Percentiles rank a stretch among this genome's conserved stretches.
These are phyloP conservation scores for Arachis hypogaea DNA, from an alignment of 306 rosid genomes.

Conservation along the genomic window DNA sequence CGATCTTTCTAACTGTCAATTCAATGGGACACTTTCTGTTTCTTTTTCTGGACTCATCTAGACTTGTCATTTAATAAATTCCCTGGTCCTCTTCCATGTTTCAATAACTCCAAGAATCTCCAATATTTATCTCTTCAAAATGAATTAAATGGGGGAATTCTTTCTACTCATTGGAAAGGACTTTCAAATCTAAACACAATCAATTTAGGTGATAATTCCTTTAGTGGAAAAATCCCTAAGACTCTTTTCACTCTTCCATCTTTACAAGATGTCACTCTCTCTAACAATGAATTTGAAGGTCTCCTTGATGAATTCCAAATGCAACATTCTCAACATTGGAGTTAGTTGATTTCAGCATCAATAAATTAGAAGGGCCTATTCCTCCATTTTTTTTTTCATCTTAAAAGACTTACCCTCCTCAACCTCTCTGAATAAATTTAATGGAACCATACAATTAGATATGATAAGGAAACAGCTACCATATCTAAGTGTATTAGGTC, in stretches of 20 bases:
- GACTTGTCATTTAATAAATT: constrained; percentile 45
- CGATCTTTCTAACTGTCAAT: constrained; percentile 38
- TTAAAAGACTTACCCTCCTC: constrained; percentile 30
- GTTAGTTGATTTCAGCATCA: constrained; percentile 48
- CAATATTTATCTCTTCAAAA: constrained; percentile 29
- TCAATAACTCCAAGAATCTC: constrained; percentile 37
- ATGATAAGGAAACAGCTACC: background rate
- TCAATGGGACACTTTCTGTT: constrained; percentile 40
- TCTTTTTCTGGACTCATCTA: constrained; percentile 40
- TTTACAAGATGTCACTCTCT: constrained; percentile 20
- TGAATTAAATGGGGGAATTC: constrained; percentile 25
- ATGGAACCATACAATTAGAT: constrained; percentile 39
- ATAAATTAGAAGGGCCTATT: constrained; percentile 51
- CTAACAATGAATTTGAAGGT: constrained; percentile 37
- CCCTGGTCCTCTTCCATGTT: constrained; percentile 49
- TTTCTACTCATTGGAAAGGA: constrained; percentile 26
- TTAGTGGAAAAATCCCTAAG: constrained; percentile 38
- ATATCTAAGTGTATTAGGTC: constrained; percentile 45
- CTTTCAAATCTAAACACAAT: constrained; percentile 25
- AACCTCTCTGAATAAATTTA: constrained; percentile 58
- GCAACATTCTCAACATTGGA: background rate
- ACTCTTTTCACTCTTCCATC: constrained; percentile 35
- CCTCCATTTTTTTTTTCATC: constrained; percentile 42
- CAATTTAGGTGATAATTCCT: constrained; percentile 21
- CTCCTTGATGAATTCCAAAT: background rate